phyloP scores from a whole-genome alignment of 2,329 filamentous ascomycete species.

The Onygenales sp. region DNA sequence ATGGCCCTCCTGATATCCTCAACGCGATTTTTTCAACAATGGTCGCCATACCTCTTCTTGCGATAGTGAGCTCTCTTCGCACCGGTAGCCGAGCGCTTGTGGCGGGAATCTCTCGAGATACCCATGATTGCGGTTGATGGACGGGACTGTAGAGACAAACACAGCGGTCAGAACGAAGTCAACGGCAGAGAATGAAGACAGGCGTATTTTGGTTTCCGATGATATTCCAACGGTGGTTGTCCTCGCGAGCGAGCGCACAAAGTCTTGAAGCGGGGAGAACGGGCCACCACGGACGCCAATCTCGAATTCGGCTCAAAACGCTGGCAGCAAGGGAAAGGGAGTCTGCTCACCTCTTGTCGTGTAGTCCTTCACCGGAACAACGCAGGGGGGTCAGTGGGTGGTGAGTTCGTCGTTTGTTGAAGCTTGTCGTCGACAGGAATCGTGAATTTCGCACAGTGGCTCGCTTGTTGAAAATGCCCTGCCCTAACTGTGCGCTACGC shows the following conservation, averaged over 20 bases:
- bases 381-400: slow-evolving; percentile 29
- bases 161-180: not conserved
- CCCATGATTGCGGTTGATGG: slow-evolving; percentile 78
- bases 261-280: not conserved
- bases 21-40: not conserved
- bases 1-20: not conserved
- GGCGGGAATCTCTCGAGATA: slow-evolving; percentile 99
- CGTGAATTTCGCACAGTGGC: slow-evolving; percentile 37
- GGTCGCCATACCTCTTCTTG: slow-evolving; percentile 43
- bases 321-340: slow-evolving; percentile 8
- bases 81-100: slow-evolving; percentile 99
- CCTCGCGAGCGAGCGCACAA: not conserved
- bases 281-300: not conserved
- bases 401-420: slow-evolving; percentile 30
- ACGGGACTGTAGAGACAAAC: slow-evolving; percentile 27
- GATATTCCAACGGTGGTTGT: not conserved
- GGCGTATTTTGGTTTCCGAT: not conserved
- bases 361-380: slow-evolving; percentile 37
- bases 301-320: not conserved
- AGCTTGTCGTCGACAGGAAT: slow-evolving; percentile 28
- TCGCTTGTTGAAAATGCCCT: slow-evolving; percentile 36
- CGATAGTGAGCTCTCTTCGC: slow-evolving; percentile 93
- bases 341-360: slow-evolving; percentile 34
- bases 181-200: too few relatives aligned
- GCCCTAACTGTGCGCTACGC: slow-evolving; percentile 25